Evolutionary conservation across 73 alveolate genomes (phyloP).

Genomic region (Paramecium pentaurelia): DNA sequence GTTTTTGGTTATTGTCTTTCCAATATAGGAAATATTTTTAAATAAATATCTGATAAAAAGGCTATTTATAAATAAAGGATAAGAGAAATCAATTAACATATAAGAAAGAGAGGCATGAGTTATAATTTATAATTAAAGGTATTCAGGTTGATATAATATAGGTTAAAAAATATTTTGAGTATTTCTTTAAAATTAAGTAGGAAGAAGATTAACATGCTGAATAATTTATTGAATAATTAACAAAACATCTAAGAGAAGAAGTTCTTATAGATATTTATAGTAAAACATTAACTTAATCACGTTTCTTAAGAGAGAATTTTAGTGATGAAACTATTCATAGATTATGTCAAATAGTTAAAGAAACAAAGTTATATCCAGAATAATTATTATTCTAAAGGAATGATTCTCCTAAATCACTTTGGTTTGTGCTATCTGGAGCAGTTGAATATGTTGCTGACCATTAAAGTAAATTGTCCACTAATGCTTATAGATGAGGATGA

Average conservation of each 20-base stretch:
- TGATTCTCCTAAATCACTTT: not conserved
- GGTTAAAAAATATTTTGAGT: conserved; percentile 37
- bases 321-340: not conserved
- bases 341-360: not conserved
- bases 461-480: not conserved
- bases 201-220: conserved; percentile 4
- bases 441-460: conserved; percentile 31
- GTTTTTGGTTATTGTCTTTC: conserved; percentile 55
- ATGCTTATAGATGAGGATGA: not conserved
- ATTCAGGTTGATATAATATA: not conserved
- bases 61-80: not conserved
- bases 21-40: conserved; percentile 48
- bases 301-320: conserved; percentile 8
- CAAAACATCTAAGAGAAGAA: conserved; percentile 2
- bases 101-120: conserved; percentile 16
- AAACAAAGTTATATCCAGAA: not conserved
- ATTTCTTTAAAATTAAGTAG: not conserved
- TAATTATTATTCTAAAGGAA: not conserved
- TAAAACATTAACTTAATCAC: not conserved
- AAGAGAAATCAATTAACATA: not conserved
- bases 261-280: not conserved
- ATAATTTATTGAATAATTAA: not conserved
- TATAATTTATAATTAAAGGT: conserved; percentile 30
- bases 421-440: conserved; percentile 4
- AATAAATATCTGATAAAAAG: not conserved